Percentiles rank a stretch among this genome's conserved stretches.
phyloP scores from a whole-genome alignment of 2,329 filamentous ascomycete genomes.

The Tricladium varicosporioides region DNA sequence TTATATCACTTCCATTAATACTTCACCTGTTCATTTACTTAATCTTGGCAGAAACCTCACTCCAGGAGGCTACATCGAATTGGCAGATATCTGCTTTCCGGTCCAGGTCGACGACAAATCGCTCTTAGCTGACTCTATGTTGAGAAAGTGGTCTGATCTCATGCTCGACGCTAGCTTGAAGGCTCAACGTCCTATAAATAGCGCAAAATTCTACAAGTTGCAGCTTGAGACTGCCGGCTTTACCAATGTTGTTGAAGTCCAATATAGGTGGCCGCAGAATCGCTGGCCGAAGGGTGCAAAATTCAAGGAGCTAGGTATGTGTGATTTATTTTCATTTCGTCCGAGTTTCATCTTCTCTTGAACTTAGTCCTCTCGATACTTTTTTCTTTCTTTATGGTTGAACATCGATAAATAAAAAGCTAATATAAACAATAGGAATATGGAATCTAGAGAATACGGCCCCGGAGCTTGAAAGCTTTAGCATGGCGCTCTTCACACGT shows the following conservation, averaged over 20 bases:
- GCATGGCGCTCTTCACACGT: constrained; percentile 20
- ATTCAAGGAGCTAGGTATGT: constrained; percentile 19
- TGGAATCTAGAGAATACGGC: constrained; percentile 22
- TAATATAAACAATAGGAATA: constrained; percentile 27
- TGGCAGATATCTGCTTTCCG: too few species aligned
- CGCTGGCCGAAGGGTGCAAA: constrained; percentile 49
- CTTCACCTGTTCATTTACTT: too few species aligned
- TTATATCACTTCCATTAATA: too few species aligned
- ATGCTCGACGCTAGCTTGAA: too few species aligned
- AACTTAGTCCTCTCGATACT: too few species aligned
- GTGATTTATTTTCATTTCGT: too few species aligned
- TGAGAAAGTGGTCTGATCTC: constrained; percentile 14
- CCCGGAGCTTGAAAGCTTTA: constrained; percentile 10
- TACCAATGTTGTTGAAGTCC: constrained; percentile 35
- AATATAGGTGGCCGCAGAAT: constrained; percentile 49
- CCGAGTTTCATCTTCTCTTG: too few species aligned
- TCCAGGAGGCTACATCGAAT: too few species aligned
- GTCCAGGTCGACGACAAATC: too few species aligned
- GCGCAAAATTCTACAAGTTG: constrained; percentile 24
- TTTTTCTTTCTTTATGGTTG: too few species aligned
- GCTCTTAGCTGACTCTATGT: constrained; percentile 34
- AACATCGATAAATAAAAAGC: too few species aligned
- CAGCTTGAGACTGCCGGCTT: constrained; percentile 20
- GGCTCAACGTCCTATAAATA: constrained; percentile 31
- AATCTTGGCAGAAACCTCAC: too few species aligned